Evolutionary conservation across 208 protist genomes (phyloP), one percentile per base, ranked within the genome.

Genomic region (Vickermania ingenoplastis): DNA sequence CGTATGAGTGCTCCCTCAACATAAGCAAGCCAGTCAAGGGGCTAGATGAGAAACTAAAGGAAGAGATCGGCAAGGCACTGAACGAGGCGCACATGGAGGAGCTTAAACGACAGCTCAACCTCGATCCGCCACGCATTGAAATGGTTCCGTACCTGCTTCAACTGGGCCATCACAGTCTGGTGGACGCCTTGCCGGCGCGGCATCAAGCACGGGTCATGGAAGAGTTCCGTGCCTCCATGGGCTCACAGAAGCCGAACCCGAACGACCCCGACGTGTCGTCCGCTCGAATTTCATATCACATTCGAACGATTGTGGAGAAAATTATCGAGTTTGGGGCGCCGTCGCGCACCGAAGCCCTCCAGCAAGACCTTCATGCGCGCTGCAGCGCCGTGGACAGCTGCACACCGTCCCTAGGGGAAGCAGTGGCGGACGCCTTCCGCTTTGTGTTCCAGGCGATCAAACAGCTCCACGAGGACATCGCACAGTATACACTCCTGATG

Each of bases 201-300:
- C 67, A 88, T 27, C 79, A 79, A 13, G 60, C 70, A 21, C 77
- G 69, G 1, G 62, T 81, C 25, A 69, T 74, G 53, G 75, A 89
- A 70, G 77, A 92, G 71, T 73, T 90, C 21, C 79, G 81, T 48
- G 81, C 89, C 56, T 81, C 81, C 30, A 31, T 92, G 14, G 86
- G 89, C 73, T 92, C 81, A n/a, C n/a, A n/a, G n/a, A n/a, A n/a
- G n/a, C n/a, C n/a, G n/a, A 17, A 45, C 17, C 17, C 36, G 36
- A 45, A n/a, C 17, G 36, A 45, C 17, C 36, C 36, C 0, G 50
- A 63, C 25, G 69, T 62, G 14, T 81, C 68, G 57, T 60, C 73
- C 7, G 59, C 64, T 31, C 78, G 77, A 57, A 81, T 92, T 41
- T 57, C 79, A 1, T 61, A 64, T 17, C 57, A 88, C n/a, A 69